A percentile compares a stretch with the other conserved stretches of the same genome.
Conservation (phyloP, 1,284 basidiomycete species). For the Gomphus bonarii region DNA sequence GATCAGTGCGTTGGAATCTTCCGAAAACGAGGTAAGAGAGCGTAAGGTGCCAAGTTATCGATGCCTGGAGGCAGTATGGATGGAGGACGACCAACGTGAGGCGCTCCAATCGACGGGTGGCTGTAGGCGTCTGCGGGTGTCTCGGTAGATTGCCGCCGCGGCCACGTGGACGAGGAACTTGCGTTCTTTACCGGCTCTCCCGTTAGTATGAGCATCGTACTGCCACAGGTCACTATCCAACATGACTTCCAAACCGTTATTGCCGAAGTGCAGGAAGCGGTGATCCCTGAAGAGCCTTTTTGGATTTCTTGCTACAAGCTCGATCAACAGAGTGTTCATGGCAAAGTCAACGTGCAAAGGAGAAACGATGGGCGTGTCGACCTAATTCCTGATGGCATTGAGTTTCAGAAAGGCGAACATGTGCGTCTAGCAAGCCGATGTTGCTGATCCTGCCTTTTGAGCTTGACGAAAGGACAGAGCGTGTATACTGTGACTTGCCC, state of each 20-base stretch:
- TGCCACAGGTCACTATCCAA: conserved; percentile 41
- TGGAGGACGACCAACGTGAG: conserved; percentile 8
- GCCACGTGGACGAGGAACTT: background rate
- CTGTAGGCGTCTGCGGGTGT: background rate
- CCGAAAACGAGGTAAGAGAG: background rate
- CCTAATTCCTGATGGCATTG: conserved; percentile 28
- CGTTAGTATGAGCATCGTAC: conserved; percentile 1
- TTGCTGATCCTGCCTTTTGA: conserved; percentile 20
- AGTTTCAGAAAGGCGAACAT: conserved; percentile 23
- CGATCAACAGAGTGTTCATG: conserved; percentile 45
- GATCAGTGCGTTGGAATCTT: background rate
- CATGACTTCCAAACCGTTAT: conserved; percentile 48
- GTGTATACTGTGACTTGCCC: conserved; percentile 23
- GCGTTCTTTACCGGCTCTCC: background rate
- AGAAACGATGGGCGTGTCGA: conserved; percentile 23
- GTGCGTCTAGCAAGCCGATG: conserved; percentile 18
- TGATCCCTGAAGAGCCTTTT: conserved; percentile 47
- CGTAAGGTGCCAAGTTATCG: background rate
- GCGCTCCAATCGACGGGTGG: conserved; percentile 2
- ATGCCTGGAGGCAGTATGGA: conserved; percentile 6
- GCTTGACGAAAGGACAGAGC: conserved; percentile 6
- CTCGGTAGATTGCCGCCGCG: background rate
- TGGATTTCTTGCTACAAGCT: conserved; percentile 66
- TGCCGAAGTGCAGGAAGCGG: conserved; percentile 45
- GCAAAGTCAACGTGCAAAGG: conserved; percentile 36